Evolutionary conservation across 805 yeast genomes (phyloP), one percentile per base, ranked within the genome.

Genomic region (Zygoascus ofunaensis): DNA sequence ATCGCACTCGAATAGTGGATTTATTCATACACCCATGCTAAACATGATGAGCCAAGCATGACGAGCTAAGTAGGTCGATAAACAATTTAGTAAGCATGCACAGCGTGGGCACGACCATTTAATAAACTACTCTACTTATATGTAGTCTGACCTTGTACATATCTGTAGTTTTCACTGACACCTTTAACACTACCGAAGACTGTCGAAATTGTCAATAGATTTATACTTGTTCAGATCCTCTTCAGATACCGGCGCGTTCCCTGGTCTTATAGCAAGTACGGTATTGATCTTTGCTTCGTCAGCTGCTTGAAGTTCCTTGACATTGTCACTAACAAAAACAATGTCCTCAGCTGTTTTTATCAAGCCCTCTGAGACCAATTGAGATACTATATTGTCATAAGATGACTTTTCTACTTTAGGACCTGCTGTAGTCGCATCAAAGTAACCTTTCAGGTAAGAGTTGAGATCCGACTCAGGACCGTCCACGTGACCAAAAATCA

Each of bases 351-450:
- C 47, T 1, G 41, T 32, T 14, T 58, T 56, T 0, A 55, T 62
- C 17, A 81, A 72, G 20, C 56, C 64, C 8, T 58, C 47, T 7
- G 72, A 54, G 4, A 8, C 61, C 18, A 81, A 73, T 19, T 56
- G 64, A 10, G 58, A 47, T 7, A 72, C 54, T 21, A 89, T 90
- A 26, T 60, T 73, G 5, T 40, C 51, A 58, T 89, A 89, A 15
- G 94, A 82, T 5, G 54, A 40, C 1, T 60, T 23, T 19, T 75
- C 81, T 15, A 64, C 69, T 58, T 89, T 89, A 49, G 70, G 74
- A 0, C 97, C 97, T 1, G 87, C 76, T 7, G 87, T 85, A 30
- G 78, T 78, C 26, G 94, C 87, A 62, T 89, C 97, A 58, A 77
- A 89, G 63, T 87, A 89, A 14, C 82, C 94, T 4, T 65, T 48